phyloP scores from a whole-genome alignment of 2,329 filamentous ascomycete genomes.

The Pseudocercospora vitis region DNA sequence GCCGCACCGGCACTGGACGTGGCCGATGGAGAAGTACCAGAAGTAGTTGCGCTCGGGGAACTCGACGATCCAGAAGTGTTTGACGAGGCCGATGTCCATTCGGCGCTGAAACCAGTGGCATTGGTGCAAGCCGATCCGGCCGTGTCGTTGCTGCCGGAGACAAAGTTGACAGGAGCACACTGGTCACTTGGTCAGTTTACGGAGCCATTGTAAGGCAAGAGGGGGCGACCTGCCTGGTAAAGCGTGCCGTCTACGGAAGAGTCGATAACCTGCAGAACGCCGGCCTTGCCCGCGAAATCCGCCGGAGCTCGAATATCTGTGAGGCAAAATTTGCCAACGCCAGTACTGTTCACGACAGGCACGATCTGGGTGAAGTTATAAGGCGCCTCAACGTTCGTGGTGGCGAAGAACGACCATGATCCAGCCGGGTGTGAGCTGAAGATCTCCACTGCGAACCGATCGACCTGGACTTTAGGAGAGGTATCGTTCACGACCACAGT shows the following conservation, averaged over 20 bases:
- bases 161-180: conserved; percentile 37
- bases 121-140: conserved; percentile 31
- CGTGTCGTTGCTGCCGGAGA: conserved; percentile 34
- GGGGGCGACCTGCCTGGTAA: conserved; percentile 36
- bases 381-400: conserved; percentile 31
- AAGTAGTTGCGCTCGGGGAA: conserved; percentile 2
- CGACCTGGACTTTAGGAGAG: conserved; percentile 31
- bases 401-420: conserved; percentile 33
- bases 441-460: conserved; percentile 33
- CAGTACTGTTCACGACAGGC: conserved; percentile 30
- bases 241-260: conserved; percentile 31
- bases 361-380: conserved; percentile 36
- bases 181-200: conserved; percentile 7
- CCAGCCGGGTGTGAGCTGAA: conserved; percentile 32
- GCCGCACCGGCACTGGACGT: conserved; percentile 23
- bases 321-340: conserved; percentile 34
- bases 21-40: conserved; percentile 7
- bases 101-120: conserved; percentile 30
- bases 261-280: conserved; percentile 36
- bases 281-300: conserved; percentile 31
- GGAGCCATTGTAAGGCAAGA: too few relatives aligned
- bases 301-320: conserved; percentile 28
- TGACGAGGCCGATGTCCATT: conserved; percentile 21
- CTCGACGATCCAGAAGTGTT: conserved; percentile 3
- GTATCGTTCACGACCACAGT: conserved; percentile 28